These are phyloP conservation scores for thale cress (Arabidopsis thaliana) DNA, from an alignment of 345 rosid species.

Conservation along the genomic window TAIR10.1 NC_003075.7:13382001-13382500, in stretches of 20 bases:
- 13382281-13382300: conserved; percentile 22
- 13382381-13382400: conserved; percentile 24
- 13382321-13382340: conserved; percentile 2
- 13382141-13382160: conserved; percentile 13
- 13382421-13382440: conserved; percentile 26
- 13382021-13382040: conserved; percentile 21
- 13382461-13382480: conserved; percentile 46
- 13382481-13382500: conserved; percentile 48
- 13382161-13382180: conserved; percentile 7
- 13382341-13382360: conserved; percentile 27
- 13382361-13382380: conserved; percentile 22
- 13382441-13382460: conserved; percentile 26
- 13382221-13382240: conserved; percentile 24
- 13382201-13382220: conserved; percentile 18
- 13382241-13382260: not conserved
- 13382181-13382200: conserved; percentile 16
- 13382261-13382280: not conserved
- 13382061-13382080: not conserved
- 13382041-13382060: conserved; percentile 15
- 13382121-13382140: conserved; percentile 18
- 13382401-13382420: conserved; percentile 26
- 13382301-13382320: conserved; percentile 22
- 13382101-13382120: conserved; percentile 16
- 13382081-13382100: conserved; percentile 2
- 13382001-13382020: conserved; percentile 32